A percentile compares a stretch with the other conserved stretches of the same genome.
Evolutionary conservation across 768 basidiomycete species (phyloP).

Genomic region (Russula foetens): DNA sequence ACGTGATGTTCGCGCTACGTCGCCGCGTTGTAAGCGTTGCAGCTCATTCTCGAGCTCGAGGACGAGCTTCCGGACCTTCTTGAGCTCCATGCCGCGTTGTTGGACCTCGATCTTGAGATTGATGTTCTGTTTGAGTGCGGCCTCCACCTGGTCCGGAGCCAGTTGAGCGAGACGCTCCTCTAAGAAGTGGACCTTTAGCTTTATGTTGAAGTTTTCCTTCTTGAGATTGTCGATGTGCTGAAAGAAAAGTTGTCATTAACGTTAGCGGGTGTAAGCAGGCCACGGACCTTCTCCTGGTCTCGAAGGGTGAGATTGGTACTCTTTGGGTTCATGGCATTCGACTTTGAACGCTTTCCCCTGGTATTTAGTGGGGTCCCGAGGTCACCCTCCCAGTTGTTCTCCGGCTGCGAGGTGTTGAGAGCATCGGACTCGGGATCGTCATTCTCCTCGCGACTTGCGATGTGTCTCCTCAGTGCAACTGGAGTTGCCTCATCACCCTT

Average conservation of each 20-base stretch:
- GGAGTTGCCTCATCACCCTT: conserved; percentile 17
- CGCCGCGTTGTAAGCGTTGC: conserved; percentile 52
- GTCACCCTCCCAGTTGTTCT: conserved; percentile 38
- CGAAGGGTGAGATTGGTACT: conserved; percentile 66
- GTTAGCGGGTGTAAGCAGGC: neutral
- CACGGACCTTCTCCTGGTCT: conserved; percentile 89
- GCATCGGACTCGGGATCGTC: conserved; percentile 12
- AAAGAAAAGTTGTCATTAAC: neutral
- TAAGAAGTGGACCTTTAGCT: conserved; percentile 91
- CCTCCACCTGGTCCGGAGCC: conserved; percentile 88
- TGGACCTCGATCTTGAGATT: conserved; percentile 90
- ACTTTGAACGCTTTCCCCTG: conserved; percentile 37
- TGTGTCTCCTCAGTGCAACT: conserved; percentile 6
- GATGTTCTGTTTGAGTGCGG: conserved; percentile 86
- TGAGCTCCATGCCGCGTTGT: conserved; percentile 82
- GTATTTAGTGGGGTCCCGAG: conserved; percentile 43
- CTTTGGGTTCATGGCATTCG: conserved; percentile 30
- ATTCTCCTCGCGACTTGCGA: conserved; percentile 14
- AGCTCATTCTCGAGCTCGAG: conserved; percentile 77
- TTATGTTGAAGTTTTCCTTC: conserved; percentile 96
- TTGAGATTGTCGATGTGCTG: conserved; percentile 93
- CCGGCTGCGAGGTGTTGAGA: conserved; percentile 15
- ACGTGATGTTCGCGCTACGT: conserved; percentile 35
- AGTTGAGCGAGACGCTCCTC: conserved; percentile 88
- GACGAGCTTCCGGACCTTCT: conserved; percentile 85